Evolutionary conservation across 345 rosid species (phyloP), one percentile per base, ranked within the genome.

Genomic region (Limnanthes douglasii): DNA sequence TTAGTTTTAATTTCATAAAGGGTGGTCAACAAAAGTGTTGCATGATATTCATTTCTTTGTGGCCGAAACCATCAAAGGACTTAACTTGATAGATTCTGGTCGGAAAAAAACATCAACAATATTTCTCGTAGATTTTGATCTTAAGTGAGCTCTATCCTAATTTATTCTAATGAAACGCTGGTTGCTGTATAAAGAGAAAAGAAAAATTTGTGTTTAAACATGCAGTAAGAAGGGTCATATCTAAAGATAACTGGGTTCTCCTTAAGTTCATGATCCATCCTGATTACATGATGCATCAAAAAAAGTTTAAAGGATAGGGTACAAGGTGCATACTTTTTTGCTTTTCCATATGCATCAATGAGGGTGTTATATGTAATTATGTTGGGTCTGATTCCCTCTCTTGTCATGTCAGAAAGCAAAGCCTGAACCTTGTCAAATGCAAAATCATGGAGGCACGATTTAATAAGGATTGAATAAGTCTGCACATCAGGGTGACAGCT

Each of bases 381-480:
- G 48, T 72, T 81, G 48, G 94, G 88, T 45, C 61, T 65, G 59
- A 81, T 67, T 48, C 88, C 85, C 41, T 39, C 46, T 13, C 58
- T 50, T 28, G 41, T 63, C 97, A 88, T 88, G 59, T 82, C 93
- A 38, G 78, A 65, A 41, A 88, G 73, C 66, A 82, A 33, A 27
- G 5, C 41, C 52, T 54, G 65, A 36, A 70, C 83, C 57, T 68
- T 64, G 36, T 67, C 67, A 38, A 75, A 71, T 31, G 67, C 85
- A 51, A 42, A 73, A 58, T 61, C 78, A 61, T 88, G 83, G 48
- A 88, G 73, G 58, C 77, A 78, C 3, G 95, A 88, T 51, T 88
- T 88, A 11, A 88, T 68, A 24, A 88, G 88, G 62, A 88, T 78
- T n/a, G 95, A 69, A 28, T 82, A 88, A 5, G 95, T 82, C 20